A percentile compares a stretch with the other conserved stretches of the same genome.
Evolutionary conservation across 176 grass and related monocot genomes (phyloP).

Genomic region (Triticum monococcum): DNA sequence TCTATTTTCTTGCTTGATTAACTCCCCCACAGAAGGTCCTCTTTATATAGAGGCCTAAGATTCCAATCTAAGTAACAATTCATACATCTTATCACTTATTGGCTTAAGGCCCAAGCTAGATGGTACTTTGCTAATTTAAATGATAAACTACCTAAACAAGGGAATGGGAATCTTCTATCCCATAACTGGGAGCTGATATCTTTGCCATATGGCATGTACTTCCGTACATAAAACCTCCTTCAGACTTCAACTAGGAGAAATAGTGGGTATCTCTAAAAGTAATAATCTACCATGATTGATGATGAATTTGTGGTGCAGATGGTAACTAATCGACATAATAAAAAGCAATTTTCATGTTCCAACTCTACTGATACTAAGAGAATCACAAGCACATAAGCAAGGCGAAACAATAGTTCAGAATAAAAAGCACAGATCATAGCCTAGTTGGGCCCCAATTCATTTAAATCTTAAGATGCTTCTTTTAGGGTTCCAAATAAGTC

Average conservation of each 20-base stretch:
- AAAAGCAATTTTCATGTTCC: slow-evolving; percentile 8
- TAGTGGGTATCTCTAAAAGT: neutral
- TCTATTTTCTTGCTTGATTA: neutral
- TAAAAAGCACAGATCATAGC: neutral
- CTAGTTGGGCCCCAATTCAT: neutral
- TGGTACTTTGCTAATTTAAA: neutral
- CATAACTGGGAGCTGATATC: neutral
- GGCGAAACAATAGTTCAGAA: neutral
- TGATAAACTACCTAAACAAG: neutral
- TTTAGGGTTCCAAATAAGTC: slow-evolving; percentile 3
- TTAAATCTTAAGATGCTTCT: neutral
- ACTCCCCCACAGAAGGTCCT: neutral
- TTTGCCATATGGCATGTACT: neutral
- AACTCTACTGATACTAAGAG: neutral
- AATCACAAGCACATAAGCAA: neutral
- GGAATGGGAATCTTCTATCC: neutral
- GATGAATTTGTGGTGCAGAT: neutral
- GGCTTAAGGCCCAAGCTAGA: neutral
- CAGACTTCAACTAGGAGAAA: neutral
- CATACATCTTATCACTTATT: neutral
- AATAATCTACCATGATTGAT: neutral
- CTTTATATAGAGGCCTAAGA: neutral
- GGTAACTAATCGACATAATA: neutral
- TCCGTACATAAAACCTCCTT: neutral
- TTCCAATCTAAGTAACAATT: neutral